phyloP scores from a whole-genome alignment of 306 rosid genomes.

The Cicer pinnatifidum region DNA sequence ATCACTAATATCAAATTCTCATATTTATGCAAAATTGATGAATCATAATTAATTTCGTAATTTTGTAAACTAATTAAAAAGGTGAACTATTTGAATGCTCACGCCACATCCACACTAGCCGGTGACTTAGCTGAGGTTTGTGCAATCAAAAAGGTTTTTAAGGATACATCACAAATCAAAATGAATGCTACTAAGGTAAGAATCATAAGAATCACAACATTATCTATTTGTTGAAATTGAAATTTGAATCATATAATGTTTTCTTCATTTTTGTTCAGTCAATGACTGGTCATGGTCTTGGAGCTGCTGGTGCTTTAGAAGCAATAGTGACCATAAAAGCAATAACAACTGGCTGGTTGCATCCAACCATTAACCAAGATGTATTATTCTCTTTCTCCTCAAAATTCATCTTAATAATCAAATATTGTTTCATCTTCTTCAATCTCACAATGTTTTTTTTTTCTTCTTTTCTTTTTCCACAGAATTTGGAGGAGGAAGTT shows the following conservation, averaged over 20 bases:
- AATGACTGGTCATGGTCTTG: slow-evolving; percentile 82
- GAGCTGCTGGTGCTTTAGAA: slow-evolving; percentile 83
- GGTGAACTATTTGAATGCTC: slow-evolving; percentile 87
- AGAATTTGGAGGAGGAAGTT: slow-evolving; percentile 71
- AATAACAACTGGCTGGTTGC: slow-evolving; percentile 74
- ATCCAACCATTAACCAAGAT: slow-evolving; percentile 77
- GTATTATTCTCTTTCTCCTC: slow-evolving; percentile 43
- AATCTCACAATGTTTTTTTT: slow-evolving; percentile 1
- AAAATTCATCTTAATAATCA: neutral
- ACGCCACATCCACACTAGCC: slow-evolving; percentile 76
- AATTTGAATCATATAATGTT: neutral
- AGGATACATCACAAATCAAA: slow-evolving; percentile 63
- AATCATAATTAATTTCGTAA: slow-evolving; percentile 4
- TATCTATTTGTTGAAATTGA: slow-evolving; percentile 8
- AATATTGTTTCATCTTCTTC: neutral
- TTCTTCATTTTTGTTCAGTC: slow-evolving; percentile 52
- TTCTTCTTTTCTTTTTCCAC: slow-evolving; percentile 12
- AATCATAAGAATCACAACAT: neutral
- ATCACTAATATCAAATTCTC: neutral
- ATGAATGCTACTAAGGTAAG: slow-evolving; percentile 76
- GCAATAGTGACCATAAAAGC: slow-evolving; percentile 79
- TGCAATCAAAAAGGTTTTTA: slow-evolving; percentile 72
- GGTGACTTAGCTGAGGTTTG: slow-evolving; percentile 78
- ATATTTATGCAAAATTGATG: neutral
- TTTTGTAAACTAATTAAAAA: slow-evolving; percentile 40